Evolutionary conservation across 768 basidiomycete species (phyloP), one percentile per base, ranked within the genome.

Genomic region (Piloderma croceum): DNA sequence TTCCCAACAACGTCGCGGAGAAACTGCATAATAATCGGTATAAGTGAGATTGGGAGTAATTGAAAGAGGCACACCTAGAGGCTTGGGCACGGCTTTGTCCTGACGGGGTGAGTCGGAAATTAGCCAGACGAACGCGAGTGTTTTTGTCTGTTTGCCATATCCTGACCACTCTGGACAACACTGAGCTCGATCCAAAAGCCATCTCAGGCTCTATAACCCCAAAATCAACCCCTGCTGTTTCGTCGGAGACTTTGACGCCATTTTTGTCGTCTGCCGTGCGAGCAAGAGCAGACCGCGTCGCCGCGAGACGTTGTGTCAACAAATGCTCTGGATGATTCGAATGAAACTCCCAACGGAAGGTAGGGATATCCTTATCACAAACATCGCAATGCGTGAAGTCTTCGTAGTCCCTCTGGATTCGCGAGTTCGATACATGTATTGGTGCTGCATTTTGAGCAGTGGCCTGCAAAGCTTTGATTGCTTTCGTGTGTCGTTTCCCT

Each of bases 161-260:
- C 27, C 10, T 29, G 15, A 29, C 27, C 10, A 15, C 27, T 15
- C 9, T 29, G 9, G 27, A 29, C 27, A 9, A 15, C 15, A 15
- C 10, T 9, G 9, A 9, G 10, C 10, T 9, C 15, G 27, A 29
- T 15, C 27, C 27, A 15, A 29, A 9, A 15, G 27, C 27, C 27
- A 9, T 15, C 27, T 29, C 27, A 29, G 27, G 10, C 15, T 29
- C 27, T 9, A 29, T 9, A 15, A 29, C 15, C 9, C 27, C 27
- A 29, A 29, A 29, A 29, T 29, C 27, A 15, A 29, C 27, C 10
- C 27, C 27, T 15, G 9, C 15, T 18, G 50, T 47, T 7, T 33
- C 38, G 38, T 50, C 49, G 27, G 27, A 29, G 9, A 29, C 27
- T 15, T 9, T 29, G 27, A 29, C 15, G 15, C 27, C 27, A 29